Evolutionary conservation across 345 rosid species (phyloP), one percentile per base, ranked within the genome.

Genomic region (Populus tremula): DNA sequence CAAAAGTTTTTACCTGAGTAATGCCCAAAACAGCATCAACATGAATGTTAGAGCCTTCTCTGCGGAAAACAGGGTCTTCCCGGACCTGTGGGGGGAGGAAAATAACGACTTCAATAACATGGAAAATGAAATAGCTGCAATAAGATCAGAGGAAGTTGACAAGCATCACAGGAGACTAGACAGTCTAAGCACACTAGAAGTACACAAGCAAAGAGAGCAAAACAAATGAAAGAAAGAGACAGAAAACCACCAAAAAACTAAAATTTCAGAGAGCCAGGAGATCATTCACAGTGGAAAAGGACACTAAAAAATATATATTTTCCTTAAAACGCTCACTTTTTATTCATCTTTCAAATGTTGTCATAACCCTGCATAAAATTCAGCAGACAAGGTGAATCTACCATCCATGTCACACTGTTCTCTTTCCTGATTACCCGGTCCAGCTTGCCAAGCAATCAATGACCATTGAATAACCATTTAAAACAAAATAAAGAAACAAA

Each of bases 21-120:
- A 93, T 86, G 83, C 88, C 86, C 70, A 96, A 73, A 84, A 91
- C 92, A 47, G 97, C 79, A 81, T 96, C 96, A 50, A 93, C 97
- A 77, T 93, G 98, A 84, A 93, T 89, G 77, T 92, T 87, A 3
- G 97, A 88, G 73, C 98, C 98, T 75, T 93, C 95, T 89, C 98
- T 90, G 33, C 97, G 98, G 87, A 93, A 96, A 56, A 96, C 92
- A 41, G 98, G 97, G 85, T 95, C 99, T 83, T 93, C 94, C 43
- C 91, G 91, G 54, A 95, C 96, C 99, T 95, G 79, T 72, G 73
- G 64, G 63, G 54, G 20, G 33, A 8, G 39, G 31, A 27, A 25
- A 67, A 25, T 6, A 23, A 54, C 21, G 39, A 49, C 41, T 11
- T 18, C 14, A 23, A 31, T 12, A 7, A 61, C 31, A 11, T 21